These are phyloP conservation scores for Platanthera guangdongensis DNA, from an alignment of 106 monocot species.

Conservation along the genomic window DNA sequence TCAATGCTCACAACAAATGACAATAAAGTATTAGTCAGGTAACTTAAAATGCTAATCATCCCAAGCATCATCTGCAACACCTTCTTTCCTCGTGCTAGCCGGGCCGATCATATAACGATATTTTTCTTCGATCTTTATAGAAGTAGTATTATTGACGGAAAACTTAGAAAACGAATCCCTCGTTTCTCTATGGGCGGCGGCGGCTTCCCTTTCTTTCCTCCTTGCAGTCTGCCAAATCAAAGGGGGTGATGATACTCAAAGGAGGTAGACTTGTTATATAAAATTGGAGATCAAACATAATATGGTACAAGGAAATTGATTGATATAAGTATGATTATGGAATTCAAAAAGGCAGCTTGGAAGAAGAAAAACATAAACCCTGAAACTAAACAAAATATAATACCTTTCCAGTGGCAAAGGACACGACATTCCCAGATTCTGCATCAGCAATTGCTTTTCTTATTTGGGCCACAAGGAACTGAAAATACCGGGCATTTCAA, in stretches of 20 bases:
- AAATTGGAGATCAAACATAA: too few species aligned
- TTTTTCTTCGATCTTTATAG: slow-evolving; percentile 40
- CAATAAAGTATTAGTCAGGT: too few species aligned
- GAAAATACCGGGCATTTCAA: slow-evolving; percentile 3
- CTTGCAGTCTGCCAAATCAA: slow-evolving; percentile 28
- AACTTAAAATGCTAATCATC: slow-evolving; percentile 19
- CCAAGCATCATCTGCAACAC: slow-evolving; percentile 61
- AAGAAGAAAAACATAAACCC: neutral
- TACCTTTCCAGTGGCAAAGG: slow-evolving; percentile 56
- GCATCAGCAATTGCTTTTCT: slow-evolving; percentile 44
- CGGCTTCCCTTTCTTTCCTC: slow-evolving; percentile 47
- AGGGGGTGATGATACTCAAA: too few species aligned
- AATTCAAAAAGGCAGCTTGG: neutral
- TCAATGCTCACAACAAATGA: too few species aligned
- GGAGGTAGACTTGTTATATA: too few species aligned
- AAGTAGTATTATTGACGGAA: slow-evolving; percentile 31
- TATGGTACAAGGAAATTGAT: too few species aligned
- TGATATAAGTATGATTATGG: neutral
- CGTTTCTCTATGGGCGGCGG: slow-evolving; percentile 33
- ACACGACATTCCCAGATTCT: slow-evolving; percentile 39
- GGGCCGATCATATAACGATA: slow-evolving; percentile 50
- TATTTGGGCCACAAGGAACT: slow-evolving; percentile 56
- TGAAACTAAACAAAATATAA: neutral
- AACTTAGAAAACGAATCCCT: slow-evolving; percentile 27
- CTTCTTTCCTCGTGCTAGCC: slow-evolving; percentile 30